These are phyloP conservation scores for Phytophthora pistaciae DNA, from an alignment of 352 stramenopile species.

Conservation along the genomic window DNA sequence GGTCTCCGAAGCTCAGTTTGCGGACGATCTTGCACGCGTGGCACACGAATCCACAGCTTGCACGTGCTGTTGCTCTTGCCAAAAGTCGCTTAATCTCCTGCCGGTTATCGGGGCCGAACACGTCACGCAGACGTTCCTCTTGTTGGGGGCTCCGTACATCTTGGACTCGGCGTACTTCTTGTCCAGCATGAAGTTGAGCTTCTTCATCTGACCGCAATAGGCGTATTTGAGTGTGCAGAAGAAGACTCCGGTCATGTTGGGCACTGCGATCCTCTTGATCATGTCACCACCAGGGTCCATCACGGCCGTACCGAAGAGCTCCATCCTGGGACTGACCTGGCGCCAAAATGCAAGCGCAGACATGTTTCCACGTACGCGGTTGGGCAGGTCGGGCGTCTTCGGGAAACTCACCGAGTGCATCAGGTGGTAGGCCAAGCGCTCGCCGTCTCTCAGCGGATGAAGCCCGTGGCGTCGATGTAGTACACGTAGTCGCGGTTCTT, in stretches of 20 bases:
- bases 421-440: slow-evolving; percentile 44
- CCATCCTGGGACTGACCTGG: slow-evolving; percentile 50
- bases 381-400: slow-evolving; percentile 40
- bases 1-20: slow-evolving; percentile 47
- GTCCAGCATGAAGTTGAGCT: slow-evolving; percentile 49
- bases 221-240: slow-evolving; percentile 38
- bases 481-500: slow-evolving; percentile 49
- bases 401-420: slow-evolving; percentile 48
- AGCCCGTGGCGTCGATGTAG: slow-evolving; percentile 44
- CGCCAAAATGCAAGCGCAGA: slow-evolving; percentile 55
- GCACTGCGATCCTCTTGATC: slow-evolving; percentile 34
- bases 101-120: slow-evolving; percentile 24
- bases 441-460: slow-evolving; percentile 27
- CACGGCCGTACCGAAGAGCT: slow-evolving; percentile 49
- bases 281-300: slow-evolving; percentile 44
- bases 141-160: slow-evolving; percentile 18
- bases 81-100: slow-evolving; percentile 29
- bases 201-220: slow-evolving; percentile 47
- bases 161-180: slow-evolving; percentile 40
- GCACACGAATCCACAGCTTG: slow-evolving; percentile 49
- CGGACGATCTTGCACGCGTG: slow-evolving; percentile 41
- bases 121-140: slow-evolving; percentile 38
- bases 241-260: slow-evolving; percentile 33
- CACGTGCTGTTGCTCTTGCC: slow-evolving; percentile 37
- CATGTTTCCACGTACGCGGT: slow-evolving; percentile 55